Evolutionary conservation across 2,329 filamentous ascomycete species (phyloP), one percentile per base, ranked within the genome.

Genomic region (Colletotrichum godetiae): DNA sequence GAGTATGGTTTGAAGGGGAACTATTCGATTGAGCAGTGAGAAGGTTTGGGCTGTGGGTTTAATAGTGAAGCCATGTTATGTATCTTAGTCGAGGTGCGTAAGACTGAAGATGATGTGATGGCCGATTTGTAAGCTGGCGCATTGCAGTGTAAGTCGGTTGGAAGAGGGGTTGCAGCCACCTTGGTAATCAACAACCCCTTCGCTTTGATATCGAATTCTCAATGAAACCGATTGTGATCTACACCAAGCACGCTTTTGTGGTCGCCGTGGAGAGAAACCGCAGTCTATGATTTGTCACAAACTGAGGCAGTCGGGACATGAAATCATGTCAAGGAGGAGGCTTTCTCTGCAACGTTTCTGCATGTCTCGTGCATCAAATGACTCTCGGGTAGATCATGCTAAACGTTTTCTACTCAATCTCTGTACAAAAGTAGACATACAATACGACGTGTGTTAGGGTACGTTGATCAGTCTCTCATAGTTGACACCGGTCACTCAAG

Each of bases 101-200:
- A 7, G 49, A 27, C n/a, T 53, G 46, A 42, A 42, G 37, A 65
- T 57, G 52, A 22, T 65, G 62, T 65, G 33, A 57, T 56, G 7
- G 33, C 15, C 37, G 33, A 65, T 65, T 65, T 65, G 62, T 65
- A 65, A 65, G 62, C 62, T 12, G n/a, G 29, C 12, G 31, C 46
- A n/a, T 22, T 13, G 6, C 24, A 13, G 19, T 22, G 33, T n/a
- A 42, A 31, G 33, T 29, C n/a, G 15, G 22, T 63, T 31, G 53
- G 49, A 55, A 5, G 61, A 37, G 61, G 49, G 42, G 46, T 27
- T 12, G 31, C 12, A 12, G 61, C 61, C 61, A 53, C n/a, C 49
- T 62, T 62, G n/a, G 59, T 62, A 62, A 62, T 62, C 42, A 6
- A 19, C 59, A 29, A 3, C n/a, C 11, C 11, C 27, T 15, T 27